These are phyloP conservation scores for Pezicula rhizophila DNA, from an alignment of 2,329 filamentous ascomycete genomes.

Conservation along the genomic window DNA sequence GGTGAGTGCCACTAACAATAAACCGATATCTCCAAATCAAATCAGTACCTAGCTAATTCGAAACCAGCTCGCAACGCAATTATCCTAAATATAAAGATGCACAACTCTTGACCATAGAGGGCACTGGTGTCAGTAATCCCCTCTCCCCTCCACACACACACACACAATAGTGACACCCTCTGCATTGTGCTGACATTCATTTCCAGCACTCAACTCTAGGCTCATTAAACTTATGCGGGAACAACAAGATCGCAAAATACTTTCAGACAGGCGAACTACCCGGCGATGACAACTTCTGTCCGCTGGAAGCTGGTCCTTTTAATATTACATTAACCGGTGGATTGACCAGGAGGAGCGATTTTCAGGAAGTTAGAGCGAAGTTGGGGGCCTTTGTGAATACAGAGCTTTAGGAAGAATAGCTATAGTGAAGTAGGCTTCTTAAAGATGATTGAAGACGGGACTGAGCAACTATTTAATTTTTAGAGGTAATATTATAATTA, in stretches of 20 bases:
- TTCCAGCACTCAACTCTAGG: slow-evolving; percentile 36
- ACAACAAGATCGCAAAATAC: slow-evolving; percentile 26
- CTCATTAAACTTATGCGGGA: slow-evolving; percentile 26
- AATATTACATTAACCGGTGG: slow-evolving; percentile 27
- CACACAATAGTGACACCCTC: slow-evolving; percentile 13
- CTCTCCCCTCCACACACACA: no score
- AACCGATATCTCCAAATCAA: neutral
- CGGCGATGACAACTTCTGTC: slow-evolving; percentile 35
- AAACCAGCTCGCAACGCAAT: slow-evolving; percentile 19
- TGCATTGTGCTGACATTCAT: neutral
- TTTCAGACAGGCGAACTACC: slow-evolving; percentile 37
- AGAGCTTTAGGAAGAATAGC: no score
- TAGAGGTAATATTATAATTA: no score
- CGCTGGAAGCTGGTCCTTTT: slow-evolving; percentile 37
- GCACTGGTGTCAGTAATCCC: slow-evolving; percentile 36
- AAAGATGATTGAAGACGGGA: no score
- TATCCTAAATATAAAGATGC: slow-evolving; percentile 34
- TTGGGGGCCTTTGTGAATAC: no score
- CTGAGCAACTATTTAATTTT: no score
- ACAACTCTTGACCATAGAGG: slow-evolving; percentile 39
- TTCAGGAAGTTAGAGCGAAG: no score
- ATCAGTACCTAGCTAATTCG: neutral
- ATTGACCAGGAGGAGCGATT: no score
- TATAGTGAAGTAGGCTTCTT: no score
- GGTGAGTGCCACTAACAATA: neutral